Base-by-base conservation (phyloP, 2,329 filamentous ascomycete genomes). In the Fusarium falciforme region DNA sequence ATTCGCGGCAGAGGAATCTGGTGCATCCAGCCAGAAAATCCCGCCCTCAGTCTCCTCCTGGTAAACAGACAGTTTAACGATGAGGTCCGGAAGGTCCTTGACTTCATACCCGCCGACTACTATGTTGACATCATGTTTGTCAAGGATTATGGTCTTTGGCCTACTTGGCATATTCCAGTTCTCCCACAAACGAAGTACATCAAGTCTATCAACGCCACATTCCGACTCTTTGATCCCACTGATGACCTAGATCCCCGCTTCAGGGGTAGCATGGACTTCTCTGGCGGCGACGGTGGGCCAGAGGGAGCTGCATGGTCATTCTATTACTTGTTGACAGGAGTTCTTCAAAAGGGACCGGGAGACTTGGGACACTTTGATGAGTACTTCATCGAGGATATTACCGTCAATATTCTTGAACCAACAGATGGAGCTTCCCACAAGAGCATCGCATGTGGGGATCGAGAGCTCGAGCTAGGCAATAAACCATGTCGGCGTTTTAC, bases 101-200 rank as follows among this genome's bases (percentile, higher is more conserved):
- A 11, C 0, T 16, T 17, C 6, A 8, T 65, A 1, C 29, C 52
- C 2, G 57, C 58, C 0, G 9, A n/a, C 2, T 71, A 66, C 7
- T 35, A 74, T 3, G 60, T 74, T 14, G 67, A 74, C 11, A 38
- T 74, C 11, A 74, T 71, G 63, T 54, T 71, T 14, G 35, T 74
- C 0, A 71, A 71, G 5, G 12, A 57, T 10, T 27, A 33, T 8
- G 67, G 71, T 2, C 22, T 71, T 0, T 74, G 61, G 71, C 31
- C 61, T 0, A 71, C 71, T 1, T 74, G 61, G 64, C 11, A 42
- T 6, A 12, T 73, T 2, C 27, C 20, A 1, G 67, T 62, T 22
- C 44, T 9, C 0, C 71, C 71, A 1, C n/a, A 6, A 3, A 60
- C 60, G 10, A 29, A 38, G 7, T 58, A 71, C n/a, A 42, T 73